Percentiles rank a stretch among this genome's conserved stretches.
Conservation (phyloP, 495 filamentous ascomycete species). For the Aspergillus incahuasiensis region DNA sequence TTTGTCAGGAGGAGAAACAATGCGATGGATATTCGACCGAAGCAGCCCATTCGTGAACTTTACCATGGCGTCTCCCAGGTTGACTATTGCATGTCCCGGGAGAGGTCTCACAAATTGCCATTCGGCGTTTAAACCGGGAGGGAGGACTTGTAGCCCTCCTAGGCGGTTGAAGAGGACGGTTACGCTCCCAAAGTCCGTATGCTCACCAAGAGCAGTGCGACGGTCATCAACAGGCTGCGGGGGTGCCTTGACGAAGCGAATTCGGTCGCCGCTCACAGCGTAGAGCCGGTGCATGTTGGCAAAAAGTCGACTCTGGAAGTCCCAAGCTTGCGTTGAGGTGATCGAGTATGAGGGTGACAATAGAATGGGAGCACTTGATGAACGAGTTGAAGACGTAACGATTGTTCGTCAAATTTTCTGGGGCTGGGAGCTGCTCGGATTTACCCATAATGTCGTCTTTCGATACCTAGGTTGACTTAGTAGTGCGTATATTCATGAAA, state of each 20-base stretch:
- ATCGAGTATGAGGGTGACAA: conserved; percentile 44
- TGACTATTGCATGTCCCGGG: conserved; percentile 55
- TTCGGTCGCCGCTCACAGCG: conserved; percentile 51
- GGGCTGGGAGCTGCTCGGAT: conserved; percentile 40
- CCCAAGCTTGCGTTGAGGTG: conserved; percentile 48
- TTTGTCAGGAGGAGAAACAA: conserved; percentile 51
- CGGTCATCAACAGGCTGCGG: conserved; percentile 38
- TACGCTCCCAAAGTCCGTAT: conserved; percentile 51
- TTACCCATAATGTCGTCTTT: conserved; percentile 53
- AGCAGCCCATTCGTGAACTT: conserved; percentile 59
- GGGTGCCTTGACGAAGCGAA: conserved; percentile 51
- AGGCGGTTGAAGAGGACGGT: conserved; percentile 59
- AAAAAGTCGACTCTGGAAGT: conserved; percentile 46
- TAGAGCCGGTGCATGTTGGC: conserved; percentile 46
- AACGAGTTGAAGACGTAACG: conserved; percentile 42
- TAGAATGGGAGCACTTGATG: conserved; percentile 43
- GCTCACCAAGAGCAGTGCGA: conserved; percentile 42
- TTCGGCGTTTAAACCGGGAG: conserved; percentile 40
- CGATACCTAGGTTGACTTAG: conserved; percentile 25
- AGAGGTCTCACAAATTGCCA: conserved; percentile 60
- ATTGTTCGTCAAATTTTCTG: conserved; percentile 35
- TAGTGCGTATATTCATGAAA: neutral
- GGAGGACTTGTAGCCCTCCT: conserved; percentile 54
- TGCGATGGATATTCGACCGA: conserved; percentile 59
- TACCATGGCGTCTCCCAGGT: conserved; percentile 62